Conservation (phyloP, 2,329 filamentous ascomycete genomes). For the Apiospora sp. region DNA sequence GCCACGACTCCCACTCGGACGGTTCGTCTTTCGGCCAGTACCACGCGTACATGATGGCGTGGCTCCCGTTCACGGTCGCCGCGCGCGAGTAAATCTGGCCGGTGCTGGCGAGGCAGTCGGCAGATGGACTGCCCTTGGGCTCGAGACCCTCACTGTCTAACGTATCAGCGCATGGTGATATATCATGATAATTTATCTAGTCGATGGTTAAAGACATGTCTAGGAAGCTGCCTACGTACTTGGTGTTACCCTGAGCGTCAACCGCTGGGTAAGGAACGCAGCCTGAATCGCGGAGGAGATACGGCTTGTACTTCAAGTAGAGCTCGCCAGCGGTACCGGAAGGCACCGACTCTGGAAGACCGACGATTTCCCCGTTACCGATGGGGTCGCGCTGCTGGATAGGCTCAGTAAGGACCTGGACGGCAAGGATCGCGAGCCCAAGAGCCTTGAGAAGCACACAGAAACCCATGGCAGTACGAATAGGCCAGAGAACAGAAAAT, state of each 20-base stretch:
- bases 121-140: conserved; percentile 36
- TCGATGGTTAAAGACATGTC: neutral
- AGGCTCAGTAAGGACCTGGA: conserved; percentile 27
- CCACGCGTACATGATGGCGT: conserved; percentile 45
- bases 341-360: conserved; percentile 61
- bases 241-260: conserved; percentile 52
- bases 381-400: conserved; percentile 37
- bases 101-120: conserved; percentile 38
- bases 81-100: conserved; percentile 47
- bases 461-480: neutral
- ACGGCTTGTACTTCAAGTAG: conserved; percentile 62
- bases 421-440: conserved; percentile 27
- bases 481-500: neutral
- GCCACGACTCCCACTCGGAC: conserved; percentile 28
- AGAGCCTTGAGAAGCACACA: conserved; percentile 21
- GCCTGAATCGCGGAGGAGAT: conserved; percentile 59
- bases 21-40: conserved; percentile 51
- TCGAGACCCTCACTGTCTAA: conserved; percentile 39
- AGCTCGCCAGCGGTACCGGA: conserved; percentile 51
- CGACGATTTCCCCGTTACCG: conserved; percentile 50
- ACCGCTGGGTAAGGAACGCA: conserved; percentile 67
- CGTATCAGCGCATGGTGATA: conserved; percentile 24
- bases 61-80: conserved; percentile 37
- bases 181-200: neutral
- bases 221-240: conserved; percentile 28